Evolutionary conservation across 2,329 filamentous ascomycete species (phyloP), one percentile per base, ranked within the genome.

Genomic region (Ophiocordyceps camponoti-floridani): DNA sequence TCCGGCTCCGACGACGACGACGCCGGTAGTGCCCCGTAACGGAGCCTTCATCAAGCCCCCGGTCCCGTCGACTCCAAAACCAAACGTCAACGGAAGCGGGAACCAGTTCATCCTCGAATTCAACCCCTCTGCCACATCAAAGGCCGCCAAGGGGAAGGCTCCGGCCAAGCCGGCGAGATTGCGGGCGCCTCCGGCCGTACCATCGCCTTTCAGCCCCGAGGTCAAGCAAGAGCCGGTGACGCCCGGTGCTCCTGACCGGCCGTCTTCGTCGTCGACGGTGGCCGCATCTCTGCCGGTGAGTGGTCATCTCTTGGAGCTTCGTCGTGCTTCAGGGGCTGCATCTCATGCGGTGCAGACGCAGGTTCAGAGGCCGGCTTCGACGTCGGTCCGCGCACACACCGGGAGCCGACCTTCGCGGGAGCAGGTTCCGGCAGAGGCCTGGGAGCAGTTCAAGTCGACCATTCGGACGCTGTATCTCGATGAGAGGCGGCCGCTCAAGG

Each of bases 401-500:
- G 61, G 58, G 47, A 54, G 53, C 50, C 58, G 63, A 43, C 58
- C 60, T 26, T 62, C 64, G 42, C 54, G 65, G 47, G 64, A 67
- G 49, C 62, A 65, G 51, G 63, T 67, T 43, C 63, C 65, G 48
- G 62, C 62, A 19, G 65, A 67, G 50, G 58, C 62, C 38, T 71
- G 68, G 68, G 68, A 70, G 49, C 58, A 62, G 27, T 63, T 66
- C 47, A 71, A 70, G 52, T 53, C 56, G 41, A 65, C 61, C 6
- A 71, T 71, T 42, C 61, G 63, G 40, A 53, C 57, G 10, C 47
- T 71, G 31, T 71, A 71, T 48, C 58, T 71, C 6, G 68, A 71
- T 19, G 66, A 71, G 49, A 61, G 68, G 43, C 65, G 64, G 37
- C 68, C 68, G 3, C 57, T 71, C n/a, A 71, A 71, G 50, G 67